Evolutionary conservation across 1,139 yeast species (phyloP).

Genomic region (Suhomyces guaymorum): DNA sequence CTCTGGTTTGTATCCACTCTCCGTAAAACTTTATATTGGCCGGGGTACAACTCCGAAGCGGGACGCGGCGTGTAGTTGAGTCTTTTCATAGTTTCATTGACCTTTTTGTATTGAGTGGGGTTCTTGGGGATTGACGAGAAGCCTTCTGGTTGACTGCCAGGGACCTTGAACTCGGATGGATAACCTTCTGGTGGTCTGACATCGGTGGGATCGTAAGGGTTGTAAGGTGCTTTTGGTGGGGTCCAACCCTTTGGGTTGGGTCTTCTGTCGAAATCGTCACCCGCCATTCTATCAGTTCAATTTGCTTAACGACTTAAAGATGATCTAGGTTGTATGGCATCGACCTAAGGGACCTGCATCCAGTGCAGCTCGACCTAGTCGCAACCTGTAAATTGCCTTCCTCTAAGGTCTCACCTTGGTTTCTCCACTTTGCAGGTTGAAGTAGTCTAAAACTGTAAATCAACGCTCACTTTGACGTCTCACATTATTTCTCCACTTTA

Average conservation of each 20-base stretch:
- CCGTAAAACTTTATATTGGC: constrained; percentile 72
- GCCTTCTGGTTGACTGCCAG: constrained; percentile 53
- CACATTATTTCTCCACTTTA: too few species aligned
- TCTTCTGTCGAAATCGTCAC: constrained; percentile 46
- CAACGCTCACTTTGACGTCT: too few species aligned
- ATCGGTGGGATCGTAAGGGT: constrained; percentile 81
- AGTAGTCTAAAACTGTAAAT: too few species aligned
- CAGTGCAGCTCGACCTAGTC: neutral
- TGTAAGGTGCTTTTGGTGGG: constrained; percentile 80
- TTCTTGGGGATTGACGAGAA: constrained; percentile 67
- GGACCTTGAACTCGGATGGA: constrained; percentile 72
- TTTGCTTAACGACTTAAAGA: too few species aligned
- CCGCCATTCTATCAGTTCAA: constrained; percentile 1
- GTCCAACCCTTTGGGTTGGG: constrained; percentile 85
- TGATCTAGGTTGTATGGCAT: too few species aligned
- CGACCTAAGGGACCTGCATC: too few species aligned
- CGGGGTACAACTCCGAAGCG: constrained; percentile 69
- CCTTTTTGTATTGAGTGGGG: constrained; percentile 68
- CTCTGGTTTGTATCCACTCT: constrained; percentile 56
- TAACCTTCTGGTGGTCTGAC: constrained; percentile 79
- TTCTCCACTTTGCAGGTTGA: neutral
- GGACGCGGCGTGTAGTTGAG: constrained; percentile 83
- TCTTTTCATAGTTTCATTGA: constrained; percentile 71
- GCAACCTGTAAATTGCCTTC: too few species aligned
- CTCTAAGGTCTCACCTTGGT: too few species aligned